Evolutionary conservation across 2,329 filamentous ascomycete genomes (phyloP), one percentile per base, ranked within the genome.

Genomic region (Hymenoscyphus fraxineus): DNA sequence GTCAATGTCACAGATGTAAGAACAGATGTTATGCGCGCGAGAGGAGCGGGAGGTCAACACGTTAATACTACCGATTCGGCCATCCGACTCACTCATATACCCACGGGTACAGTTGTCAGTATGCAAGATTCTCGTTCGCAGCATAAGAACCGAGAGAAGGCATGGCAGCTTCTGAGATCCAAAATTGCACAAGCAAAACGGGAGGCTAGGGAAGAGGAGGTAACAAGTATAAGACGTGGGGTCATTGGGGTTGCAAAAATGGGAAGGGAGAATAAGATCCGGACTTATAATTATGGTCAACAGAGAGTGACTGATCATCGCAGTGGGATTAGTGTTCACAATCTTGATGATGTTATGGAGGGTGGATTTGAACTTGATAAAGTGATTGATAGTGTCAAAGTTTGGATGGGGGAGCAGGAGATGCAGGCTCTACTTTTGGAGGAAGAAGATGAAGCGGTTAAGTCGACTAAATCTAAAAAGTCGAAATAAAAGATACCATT

Each of bases 21-120:
- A 60, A 82, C 86, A 22, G 95, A 99, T 75, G 92, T 93, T 66
- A 97, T 98, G 93, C 85, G 93, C 16, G 93, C 95, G 0, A 83
- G 92, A 57, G 95, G 95, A 65, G 94, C 95, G 0, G 95, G 95
- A 39, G 95, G 95, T 0, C 95, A 99, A 80, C 95, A 99, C 78
- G 95, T 99, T 75, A 99, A 99, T 80, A 97, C 94, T 77, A 99
- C 95, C 0, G 95, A 99, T 79, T 97, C 92, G 38, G 95, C 95
- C 3, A 91, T 99, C 66, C 89, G 95, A 10, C 82, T 99, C 72
- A 98, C 93, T 1, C 95, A 99, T 79, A 78, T 90, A 6, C 95
- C 95, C 1, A 96, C 93, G 0, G 91, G 90, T 56, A 95, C 88
- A 0, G 86, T 91, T 1, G 93, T 98, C 15, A 89, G 88, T 13